phyloP scores from a whole-genome alignment of 192 early-diverging fungal genomes.

The Cetraspora pellucida region DNA sequence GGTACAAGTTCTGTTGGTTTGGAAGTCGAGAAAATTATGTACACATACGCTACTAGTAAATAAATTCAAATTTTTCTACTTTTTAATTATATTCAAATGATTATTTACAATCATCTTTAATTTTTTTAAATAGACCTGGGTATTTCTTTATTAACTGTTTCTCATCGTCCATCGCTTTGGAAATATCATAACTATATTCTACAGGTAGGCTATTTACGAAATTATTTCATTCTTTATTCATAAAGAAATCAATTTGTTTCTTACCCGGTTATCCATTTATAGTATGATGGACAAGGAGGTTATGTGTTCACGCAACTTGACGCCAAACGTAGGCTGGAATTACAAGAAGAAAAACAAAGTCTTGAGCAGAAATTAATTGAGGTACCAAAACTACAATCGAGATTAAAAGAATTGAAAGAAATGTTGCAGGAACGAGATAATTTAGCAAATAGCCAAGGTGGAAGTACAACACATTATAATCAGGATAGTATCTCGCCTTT shows the following conservation, averaged over 20 bases:
- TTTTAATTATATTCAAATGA: neutral
- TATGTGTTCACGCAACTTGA: slow-evolving; percentile 92
- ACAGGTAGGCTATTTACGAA: neutral
- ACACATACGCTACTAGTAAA: slow-evolving; percentile 69
- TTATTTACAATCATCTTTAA: neutral
- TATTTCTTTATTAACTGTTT: slow-evolving; percentile 92
- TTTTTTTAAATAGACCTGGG: slow-evolving; percentile 56
- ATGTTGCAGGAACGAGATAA: slow-evolving; percentile 46
- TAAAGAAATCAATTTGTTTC: too few species aligned
- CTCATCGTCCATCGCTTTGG: slow-evolving; percentile 94
- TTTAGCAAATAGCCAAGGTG: slow-evolving; percentile 9
- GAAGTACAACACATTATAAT: slow-evolving; percentile 3
- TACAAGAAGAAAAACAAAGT: slow-evolving; percentile 90
- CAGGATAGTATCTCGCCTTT: slow-evolving; percentile 8
- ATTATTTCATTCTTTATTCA: too few species aligned
- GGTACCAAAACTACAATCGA: slow-evolving; percentile 73
- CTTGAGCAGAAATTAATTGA: slow-evolving; percentile 78
- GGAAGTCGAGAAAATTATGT: slow-evolving; percentile 94
- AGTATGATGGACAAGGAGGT: slow-evolving; percentile 97
- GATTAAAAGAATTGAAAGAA: slow-evolving; percentile 65
- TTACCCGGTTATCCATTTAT: slow-evolving; percentile 61
- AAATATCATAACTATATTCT: slow-evolving; percentile 85
- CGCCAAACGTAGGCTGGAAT: slow-evolving; percentile 79
- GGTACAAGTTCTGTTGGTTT: slow-evolving; percentile 82
- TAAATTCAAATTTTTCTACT: neutral